Percentiles rank a stretch among this genome's conserved stretches.
Conservation (phyloP, 2,329 filamentous ascomycete genomes). For the Trichophyton schoenleinii region DNA sequence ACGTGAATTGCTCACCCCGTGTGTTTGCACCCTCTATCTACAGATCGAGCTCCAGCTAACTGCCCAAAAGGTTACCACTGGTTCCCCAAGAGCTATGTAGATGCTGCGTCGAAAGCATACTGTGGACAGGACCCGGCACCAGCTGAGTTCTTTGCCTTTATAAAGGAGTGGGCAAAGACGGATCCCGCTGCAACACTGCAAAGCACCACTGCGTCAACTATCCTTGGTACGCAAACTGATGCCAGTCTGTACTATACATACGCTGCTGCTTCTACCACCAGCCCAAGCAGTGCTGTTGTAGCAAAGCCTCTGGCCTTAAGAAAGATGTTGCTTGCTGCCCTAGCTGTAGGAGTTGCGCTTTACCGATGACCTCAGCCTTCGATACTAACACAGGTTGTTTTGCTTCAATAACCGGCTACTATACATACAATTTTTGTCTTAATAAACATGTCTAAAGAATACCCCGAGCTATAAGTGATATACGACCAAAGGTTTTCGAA, state of each 20-base stretch:
- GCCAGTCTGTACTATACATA: slow-evolving; percentile 4
- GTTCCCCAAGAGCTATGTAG: slow-evolving; percentile 4
- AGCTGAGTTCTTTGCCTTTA: background rate
- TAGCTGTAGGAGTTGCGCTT: background rate
- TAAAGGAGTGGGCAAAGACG: background rate
- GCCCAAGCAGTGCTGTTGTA: background rate
- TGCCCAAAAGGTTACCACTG: background rate
- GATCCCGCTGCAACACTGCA: background rate
- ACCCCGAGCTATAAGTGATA: background rate
- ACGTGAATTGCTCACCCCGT: background rate
- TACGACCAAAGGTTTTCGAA: background rate
- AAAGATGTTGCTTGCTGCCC: background rate
- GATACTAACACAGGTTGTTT: background rate
- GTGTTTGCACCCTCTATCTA: background rate
- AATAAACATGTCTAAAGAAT: background rate
- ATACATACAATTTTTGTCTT: too few species aligned
- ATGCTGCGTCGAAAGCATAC: background rate
- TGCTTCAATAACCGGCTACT: too few species aligned
- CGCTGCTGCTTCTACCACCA: background rate
- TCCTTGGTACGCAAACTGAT: slow-evolving; percentile 1
- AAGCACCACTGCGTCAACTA: slow-evolving; percentile 3
- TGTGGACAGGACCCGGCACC: background rate
- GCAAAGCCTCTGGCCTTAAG: background rate
- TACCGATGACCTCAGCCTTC: background rate
- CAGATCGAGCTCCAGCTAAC: background rate